A percentile compares a stretch with the other conserved stretches of the same genome.
Evolutionary conservation across 2,329 filamentous ascomycete genomes (phyloP).

Genomic region (Microsporum audouinii): DNA sequence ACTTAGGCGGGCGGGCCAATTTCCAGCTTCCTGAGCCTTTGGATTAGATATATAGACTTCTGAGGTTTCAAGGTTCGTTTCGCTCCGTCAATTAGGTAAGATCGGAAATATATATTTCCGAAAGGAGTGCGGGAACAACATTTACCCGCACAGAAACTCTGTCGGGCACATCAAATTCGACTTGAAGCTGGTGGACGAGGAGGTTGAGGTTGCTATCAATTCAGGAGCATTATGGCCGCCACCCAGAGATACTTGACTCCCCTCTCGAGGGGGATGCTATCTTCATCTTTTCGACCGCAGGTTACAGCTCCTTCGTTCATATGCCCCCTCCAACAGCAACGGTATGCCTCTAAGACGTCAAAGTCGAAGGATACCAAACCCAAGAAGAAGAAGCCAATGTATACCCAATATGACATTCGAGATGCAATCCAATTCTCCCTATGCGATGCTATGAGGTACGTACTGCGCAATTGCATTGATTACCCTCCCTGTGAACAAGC

Average conservation of each 20-base stretch:
- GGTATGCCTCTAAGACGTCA: slow-evolving; percentile 8
- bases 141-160: background rate
- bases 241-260: slow-evolving; percentile 13
- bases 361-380: slow-evolving; percentile 13
- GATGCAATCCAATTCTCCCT: slow-evolving; percentile 64
- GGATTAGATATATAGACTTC: too few species aligned
- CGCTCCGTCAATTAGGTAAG: too few species aligned
- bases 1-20: too few species aligned
- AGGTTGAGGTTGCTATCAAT: background rate
- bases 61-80: too few species aligned
- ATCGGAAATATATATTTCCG: too few species aligned
- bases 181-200: background rate
- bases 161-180: background rate
- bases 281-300: slow-evolving; percentile 11
- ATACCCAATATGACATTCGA: slow-evolving; percentile 51
- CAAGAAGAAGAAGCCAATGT: slow-evolving; percentile 50
- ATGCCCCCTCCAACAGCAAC: slow-evolving; percentile 14
- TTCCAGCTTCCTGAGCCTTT: too few species aligned
- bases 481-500: background rate
- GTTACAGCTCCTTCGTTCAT: slow-evolving; percentile 11
- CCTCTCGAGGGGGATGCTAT: slow-evolving; percentile 11
- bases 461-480: background rate
- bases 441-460: slow-evolving; percentile 77
- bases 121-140: background rate
- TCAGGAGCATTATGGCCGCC: slow-evolving; percentile 10